phyloP scores from a whole-genome alignment of 768 basidiomycete species.

The Mycena belliarum region DNA sequence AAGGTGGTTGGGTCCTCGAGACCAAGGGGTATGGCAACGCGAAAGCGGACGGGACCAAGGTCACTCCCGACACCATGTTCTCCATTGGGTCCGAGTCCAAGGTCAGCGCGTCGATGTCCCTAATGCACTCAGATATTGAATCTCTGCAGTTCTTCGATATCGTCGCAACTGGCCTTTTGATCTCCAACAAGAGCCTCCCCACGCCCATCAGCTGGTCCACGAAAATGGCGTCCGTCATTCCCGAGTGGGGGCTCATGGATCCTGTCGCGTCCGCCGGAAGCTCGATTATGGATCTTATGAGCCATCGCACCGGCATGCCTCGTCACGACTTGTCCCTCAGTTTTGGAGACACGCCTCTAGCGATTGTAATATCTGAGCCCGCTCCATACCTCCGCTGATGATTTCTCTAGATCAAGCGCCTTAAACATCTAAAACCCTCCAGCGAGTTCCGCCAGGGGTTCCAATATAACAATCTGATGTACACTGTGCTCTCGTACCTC shows the following conservation, averaged over 20 bases:
- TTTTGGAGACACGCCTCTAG: slow-evolving; percentile 9
- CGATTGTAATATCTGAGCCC: not conserved
- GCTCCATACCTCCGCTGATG: too few relatives aligned
- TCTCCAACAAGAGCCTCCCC: slow-evolving; percentile 27
- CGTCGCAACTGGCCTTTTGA: slow-evolving; percentile 27
- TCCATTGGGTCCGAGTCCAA: slow-evolving; percentile 28
- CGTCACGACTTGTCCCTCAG: slow-evolving; percentile 23
- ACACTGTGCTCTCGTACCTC: slow-evolving; percentile 30
- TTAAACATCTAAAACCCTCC: slow-evolving; percentile 31
- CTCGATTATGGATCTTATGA: slow-evolving; percentile 29
- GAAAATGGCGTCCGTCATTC: slow-evolving; percentile 27
- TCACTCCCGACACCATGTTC: slow-evolving; percentile 22
- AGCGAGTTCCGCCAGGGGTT: slow-evolving; percentile 29
- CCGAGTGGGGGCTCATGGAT: slow-evolving; percentile 28
- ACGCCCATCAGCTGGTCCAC: slow-evolving; percentile 26
- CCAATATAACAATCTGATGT: slow-evolving; percentile 35
- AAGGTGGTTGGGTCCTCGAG: slow-evolving; percentile 23
- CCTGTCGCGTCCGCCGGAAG: slow-evolving; percentile 22
- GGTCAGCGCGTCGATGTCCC: slow-evolving; percentile 1
- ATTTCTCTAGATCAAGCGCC: slow-evolving; percentile 4
- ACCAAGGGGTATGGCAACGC: slow-evolving; percentile 25
- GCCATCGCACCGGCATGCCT: slow-evolving; percentile 30
- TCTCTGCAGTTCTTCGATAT: slow-evolving; percentile 26
- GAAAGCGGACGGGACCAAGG: slow-evolving; percentile 20
- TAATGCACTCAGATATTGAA: not conserved